Evolutionary conservation across 257 asterid species (phyloP).

Genomic region (Solanum pimpinellifolium): DNA sequence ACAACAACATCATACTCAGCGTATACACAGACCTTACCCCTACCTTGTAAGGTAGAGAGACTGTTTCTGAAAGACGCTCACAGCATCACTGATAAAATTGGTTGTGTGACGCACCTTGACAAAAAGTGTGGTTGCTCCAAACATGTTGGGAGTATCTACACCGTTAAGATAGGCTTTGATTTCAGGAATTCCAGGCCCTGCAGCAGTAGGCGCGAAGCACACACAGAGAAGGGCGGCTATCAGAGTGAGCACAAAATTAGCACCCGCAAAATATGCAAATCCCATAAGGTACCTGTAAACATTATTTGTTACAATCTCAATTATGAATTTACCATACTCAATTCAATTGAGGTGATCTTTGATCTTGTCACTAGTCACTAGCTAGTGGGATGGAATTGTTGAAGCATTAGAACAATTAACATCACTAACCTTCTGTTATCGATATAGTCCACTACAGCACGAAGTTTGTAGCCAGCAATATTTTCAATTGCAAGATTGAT

Average conservation of each 20-base stretch:
- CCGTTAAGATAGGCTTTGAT: constrained; percentile 93
- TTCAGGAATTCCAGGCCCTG: constrained; percentile 97
- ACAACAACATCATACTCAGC: not conserved
- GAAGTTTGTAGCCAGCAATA: constrained; percentile 81
- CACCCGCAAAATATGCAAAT: constrained; percentile 39
- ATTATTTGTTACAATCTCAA: constrained; percentile 7
- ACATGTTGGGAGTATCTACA: constrained; percentile 87
- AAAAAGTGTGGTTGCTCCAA: constrained; percentile 69
- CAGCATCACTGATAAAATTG: not conserved
- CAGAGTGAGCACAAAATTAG: constrained; percentile 49
- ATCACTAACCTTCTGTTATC: constrained; percentile 47
- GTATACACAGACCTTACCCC: not conserved
- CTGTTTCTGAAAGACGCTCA: not conserved
- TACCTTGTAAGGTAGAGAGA: not conserved
- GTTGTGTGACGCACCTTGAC: constrained; percentile 49
- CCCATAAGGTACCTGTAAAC: constrained; percentile 68
- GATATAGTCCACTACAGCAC: constrained; percentile 51
- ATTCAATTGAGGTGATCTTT: not conserved
- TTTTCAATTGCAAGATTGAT: constrained; percentile 88
- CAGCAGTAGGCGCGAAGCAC: constrained; percentile 88
- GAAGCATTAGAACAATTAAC: not conserved
- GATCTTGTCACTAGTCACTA: not conserved
- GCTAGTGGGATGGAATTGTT: not conserved
- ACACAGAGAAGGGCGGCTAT: constrained; percentile 73
- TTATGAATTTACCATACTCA: not conserved